Conservation (phyloP, 441 rosid species). For the Eruca vesicaria region DNA sequence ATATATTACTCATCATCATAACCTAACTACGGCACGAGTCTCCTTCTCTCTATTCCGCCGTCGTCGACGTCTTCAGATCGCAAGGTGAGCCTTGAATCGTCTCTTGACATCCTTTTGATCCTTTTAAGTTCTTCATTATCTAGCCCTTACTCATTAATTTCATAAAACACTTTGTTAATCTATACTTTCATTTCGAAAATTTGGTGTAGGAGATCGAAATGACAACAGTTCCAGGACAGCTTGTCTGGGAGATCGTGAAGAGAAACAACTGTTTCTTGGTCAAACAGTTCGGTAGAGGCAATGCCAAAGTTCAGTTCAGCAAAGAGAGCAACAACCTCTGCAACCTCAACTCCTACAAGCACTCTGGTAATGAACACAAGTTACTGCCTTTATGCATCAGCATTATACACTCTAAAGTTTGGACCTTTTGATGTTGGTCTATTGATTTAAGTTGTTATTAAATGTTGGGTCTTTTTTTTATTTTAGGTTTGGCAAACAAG, state of each 20-base stretch:
- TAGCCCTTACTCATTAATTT: background rate
- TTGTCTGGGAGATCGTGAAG: slow-evolving; percentile 78
- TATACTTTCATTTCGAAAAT: background rate
- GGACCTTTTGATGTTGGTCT: background rate
- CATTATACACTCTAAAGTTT: background rate
- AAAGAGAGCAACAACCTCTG: slow-evolving; percentile 64
- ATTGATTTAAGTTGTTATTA: background rate
- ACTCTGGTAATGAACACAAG: slow-evolving; percentile 45
- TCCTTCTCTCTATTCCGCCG: slow-evolving; percentile 22
- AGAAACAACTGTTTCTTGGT: slow-evolving; percentile 66
- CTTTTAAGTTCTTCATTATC: background rate
- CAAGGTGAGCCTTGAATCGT: slow-evolving; percentile 11
- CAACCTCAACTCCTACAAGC: slow-evolving; percentile 69
- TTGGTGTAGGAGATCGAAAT: slow-evolving; percentile 26
- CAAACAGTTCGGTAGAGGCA: slow-evolving; percentile 63
- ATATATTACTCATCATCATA: slow-evolving; percentile 1
- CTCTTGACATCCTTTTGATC: background rate
- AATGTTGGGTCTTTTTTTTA: background rate
- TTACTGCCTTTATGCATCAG: background rate
- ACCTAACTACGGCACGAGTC: slow-evolving; percentile 21
- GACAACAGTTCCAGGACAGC: slow-evolving; percentile 66
- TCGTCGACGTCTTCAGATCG: background rate
- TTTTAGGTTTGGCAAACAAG: slow-evolving; percentile 36
- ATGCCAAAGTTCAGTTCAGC: slow-evolving; percentile 58
- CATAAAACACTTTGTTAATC: background rate